Base-by-base conservation (phyloP, 306 rosid species). In the Lathyrus aphaca region DNA sequence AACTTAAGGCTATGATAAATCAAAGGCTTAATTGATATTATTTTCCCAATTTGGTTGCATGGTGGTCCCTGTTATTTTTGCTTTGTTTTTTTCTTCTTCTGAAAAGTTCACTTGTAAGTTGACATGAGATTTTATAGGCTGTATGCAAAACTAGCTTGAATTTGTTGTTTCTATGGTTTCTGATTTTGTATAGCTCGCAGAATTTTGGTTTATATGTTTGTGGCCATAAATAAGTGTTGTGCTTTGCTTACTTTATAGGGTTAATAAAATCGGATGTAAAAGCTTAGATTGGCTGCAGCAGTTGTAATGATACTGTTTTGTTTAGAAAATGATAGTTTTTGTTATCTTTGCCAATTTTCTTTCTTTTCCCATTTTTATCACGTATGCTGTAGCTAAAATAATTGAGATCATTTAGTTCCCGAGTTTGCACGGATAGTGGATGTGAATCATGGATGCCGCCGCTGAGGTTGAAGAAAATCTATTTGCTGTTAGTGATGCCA, bases 401-500 rank as follows among this genome's bases (percentile, higher is more conserved):
- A 84, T 80, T 69, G 81, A 82, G 80, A 65, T 75, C 67, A 50
- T 59, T 71, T 81, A 57, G 72, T 64, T 25, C 64, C 27, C 17
- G 59, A 60, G 68, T 60, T 60, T 42, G 11, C 53, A 53, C 72
- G 29, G 23, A 42, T 51, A 18, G 64, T 44, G 75, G 59, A 67
- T 77, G 75, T 40, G 70, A 80, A 82, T 61, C 49, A 95, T 95
- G 99, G 96, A 95, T 78, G 66, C 80, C 68, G 29, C 63, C 2
- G 49, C 29, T 0, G 97, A 87, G 81, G 88, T 87, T 50, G 96
- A 95, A 77, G 99, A 91, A 76, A 91, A 77, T 82, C 68, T 87
- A 54, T 86, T 91, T 69, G 86, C 92, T 7, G 81, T 86, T 58
- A 82, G 87, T 72, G 99, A 91, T 74, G 97, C 97, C 64, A 95